phyloP scores from a whole-genome alignment of 257 asterid species.

The Verbascum thapsus region DNA sequence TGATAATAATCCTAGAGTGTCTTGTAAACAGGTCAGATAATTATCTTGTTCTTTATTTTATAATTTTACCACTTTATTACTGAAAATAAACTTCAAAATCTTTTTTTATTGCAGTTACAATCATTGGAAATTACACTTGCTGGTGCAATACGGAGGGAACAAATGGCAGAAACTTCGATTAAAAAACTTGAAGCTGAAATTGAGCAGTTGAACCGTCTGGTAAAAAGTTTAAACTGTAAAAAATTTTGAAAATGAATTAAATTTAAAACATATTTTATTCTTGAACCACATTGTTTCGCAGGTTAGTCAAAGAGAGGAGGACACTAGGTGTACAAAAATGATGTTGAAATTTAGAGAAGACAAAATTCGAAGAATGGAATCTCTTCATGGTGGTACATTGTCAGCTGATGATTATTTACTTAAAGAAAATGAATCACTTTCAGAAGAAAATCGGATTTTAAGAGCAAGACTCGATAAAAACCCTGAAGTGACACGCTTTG shows the following conservation, averaged over 20 bases:
- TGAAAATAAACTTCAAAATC: background rate
- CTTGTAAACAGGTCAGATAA: conserved; percentile 69
- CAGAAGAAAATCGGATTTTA: conserved; percentile 71
- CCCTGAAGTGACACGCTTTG: conserved; percentile 98
- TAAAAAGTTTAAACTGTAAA: too few relatives aligned
- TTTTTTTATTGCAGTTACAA: conserved; percentile 56
- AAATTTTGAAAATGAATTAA: background rate
- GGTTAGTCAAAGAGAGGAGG: conserved; percentile 98
- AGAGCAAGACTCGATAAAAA: conserved; percentile 75
- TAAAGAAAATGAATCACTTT: conserved; percentile 71
- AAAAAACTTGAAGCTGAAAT: conserved; percentile 86
- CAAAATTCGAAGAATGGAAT: conserved; percentile 94
- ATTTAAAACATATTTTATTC: background rate
- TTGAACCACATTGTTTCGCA: conserved; percentile 35
- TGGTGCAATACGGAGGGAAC: conserved; percentile 92
- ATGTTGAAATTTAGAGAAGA: conserved; percentile 97
- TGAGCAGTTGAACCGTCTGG: conserved; percentile 92
- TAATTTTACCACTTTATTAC: background rate
- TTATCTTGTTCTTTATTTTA: conserved; percentile 5
- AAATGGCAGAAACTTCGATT: conserved; percentile 78
- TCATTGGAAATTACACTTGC: conserved; percentile 83
- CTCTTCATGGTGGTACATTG: conserved; percentile 64
- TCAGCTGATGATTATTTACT: conserved; percentile 68
- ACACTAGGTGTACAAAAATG: conserved; percentile 88
- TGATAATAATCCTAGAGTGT: conserved; percentile 52